Base-by-base conservation (phyloP, 306 rosid species). In the Bauhinia variegata region DNA sequence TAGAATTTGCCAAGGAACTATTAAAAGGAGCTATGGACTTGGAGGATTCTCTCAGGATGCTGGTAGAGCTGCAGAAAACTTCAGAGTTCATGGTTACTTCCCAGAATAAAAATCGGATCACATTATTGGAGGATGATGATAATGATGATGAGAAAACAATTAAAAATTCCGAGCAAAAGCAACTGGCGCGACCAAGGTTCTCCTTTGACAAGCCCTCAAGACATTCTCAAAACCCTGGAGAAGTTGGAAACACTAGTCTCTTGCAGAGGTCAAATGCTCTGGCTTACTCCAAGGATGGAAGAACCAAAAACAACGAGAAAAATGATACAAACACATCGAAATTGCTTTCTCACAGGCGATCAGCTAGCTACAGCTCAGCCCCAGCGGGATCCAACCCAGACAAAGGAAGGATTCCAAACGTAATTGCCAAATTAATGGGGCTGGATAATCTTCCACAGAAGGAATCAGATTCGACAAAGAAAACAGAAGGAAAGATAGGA, bases 401-500 rank as follows among this genome's bases (percentile, higher is more conserved):
- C 67, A 90, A 88, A 75, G 88, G 76, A 6, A 89, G 97, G 70
- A 93, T 93, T 73, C 85, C 99, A 18, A 93, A 77, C 68, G 96
- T 93, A 28, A 79, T 93, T 66, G 97, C 99, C 75, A 93, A 82
- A 79, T 77, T 93, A 52, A 93, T 93, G 99, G 99, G 99, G 63
- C 73, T 93, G 44, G 95, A 88, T 71, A 80, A 82, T 71, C 81
- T 83, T 68, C 87, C 60, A n/a, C 80, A 78, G 65, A 75, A 79
- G 73, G 85, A 72, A 56, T 80, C 64, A 4, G 55, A 46, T 62
- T 54, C 83, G 38, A 76, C 65, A 12, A 77, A 50, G 49, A 84
- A 75, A 36, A 63, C 23, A 47, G 81, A 74, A 63, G 68, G 75
- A 43, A 42, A 23, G 70, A 23, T 68, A 18, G 68, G 59, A 36